These are phyloP conservation scores for Dactylis glomerata DNA, from an alignment of 176 grass and related monocot species.

Conservation along the genomic window DNA sequence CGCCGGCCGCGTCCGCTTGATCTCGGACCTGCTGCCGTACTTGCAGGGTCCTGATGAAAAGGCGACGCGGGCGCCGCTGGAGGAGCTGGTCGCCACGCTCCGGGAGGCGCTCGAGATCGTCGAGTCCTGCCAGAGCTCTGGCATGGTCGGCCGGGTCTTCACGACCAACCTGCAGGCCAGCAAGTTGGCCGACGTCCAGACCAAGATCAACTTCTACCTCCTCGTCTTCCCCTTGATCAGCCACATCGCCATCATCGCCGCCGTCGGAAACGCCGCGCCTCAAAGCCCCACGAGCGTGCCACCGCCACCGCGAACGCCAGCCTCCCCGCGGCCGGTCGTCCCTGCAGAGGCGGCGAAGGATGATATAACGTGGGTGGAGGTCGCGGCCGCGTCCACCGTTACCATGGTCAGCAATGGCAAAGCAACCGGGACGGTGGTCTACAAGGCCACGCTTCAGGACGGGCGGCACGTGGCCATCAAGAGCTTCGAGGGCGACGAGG, in stretches of 20 bases:
- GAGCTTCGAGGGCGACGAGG: neutral
- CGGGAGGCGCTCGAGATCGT: neutral
- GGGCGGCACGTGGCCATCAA: slow-evolving; percentile 1
- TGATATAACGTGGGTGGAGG: neutral
- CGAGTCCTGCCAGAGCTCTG: neutral
- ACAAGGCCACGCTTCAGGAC: neutral
- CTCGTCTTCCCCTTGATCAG: neutral
- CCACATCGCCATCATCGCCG: neutral
- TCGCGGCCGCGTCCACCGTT: neutral
- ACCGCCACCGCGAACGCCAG: neutral
- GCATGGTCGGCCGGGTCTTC: neutral
- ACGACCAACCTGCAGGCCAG: neutral
- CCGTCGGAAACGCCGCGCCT: neutral
- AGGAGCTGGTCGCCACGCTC: neutral
- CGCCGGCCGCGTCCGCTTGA: neutral
- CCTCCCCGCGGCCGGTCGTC: neutral
- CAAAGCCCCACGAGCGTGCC: neutral
- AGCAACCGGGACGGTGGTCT: neutral
- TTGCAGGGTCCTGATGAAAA: neutral
- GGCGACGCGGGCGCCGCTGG: no score
- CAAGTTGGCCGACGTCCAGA: neutral
- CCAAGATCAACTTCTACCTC: neutral
- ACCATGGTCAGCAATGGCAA: neutral
- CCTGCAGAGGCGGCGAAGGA: neutral
- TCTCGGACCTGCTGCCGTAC: neutral